phyloP scores from a whole-genome alignment of 2,329 filamentous ascomycete species.

The Seiridium unicorne region DNA sequence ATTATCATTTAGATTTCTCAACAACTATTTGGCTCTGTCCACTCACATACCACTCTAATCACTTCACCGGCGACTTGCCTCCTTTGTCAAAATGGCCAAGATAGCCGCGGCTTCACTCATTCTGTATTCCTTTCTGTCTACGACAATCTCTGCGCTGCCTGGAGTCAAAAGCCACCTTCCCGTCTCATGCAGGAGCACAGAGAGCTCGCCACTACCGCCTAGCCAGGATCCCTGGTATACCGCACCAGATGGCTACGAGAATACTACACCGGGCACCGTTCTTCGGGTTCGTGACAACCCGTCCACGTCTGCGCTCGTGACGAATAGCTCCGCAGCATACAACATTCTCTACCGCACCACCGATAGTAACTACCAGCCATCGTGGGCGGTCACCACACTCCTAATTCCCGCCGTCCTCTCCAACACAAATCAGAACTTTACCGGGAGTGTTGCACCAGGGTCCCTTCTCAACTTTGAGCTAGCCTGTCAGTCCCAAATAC shows the following conservation, averaged over 20 bases:
- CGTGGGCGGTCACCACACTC: slow-evolving; percentile 33
- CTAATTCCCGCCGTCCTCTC: slow-evolving; percentile 22
- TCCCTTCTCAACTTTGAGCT: slow-evolving; percentile 11
- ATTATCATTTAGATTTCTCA: too few species aligned
- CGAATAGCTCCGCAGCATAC: slow-evolving; percentile 22
- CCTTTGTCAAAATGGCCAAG: too few species aligned
- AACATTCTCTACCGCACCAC: slow-evolving; percentile 34
- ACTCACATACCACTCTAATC: too few species aligned
- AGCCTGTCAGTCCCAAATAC: too few species aligned
- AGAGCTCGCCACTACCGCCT: slow-evolving; percentile 8
- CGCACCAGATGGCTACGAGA: slow-evolving; percentile 10
- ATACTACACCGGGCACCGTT: slow-evolving; percentile 27
- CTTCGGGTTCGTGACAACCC: slow-evolving; percentile 28
- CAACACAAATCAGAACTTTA: too few species aligned
- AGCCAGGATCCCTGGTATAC: slow-evolving; percentile 19
- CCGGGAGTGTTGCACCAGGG: slow-evolving; percentile 37
- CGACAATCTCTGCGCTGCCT: too few species aligned
- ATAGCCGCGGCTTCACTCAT: too few species aligned
- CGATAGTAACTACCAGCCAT: slow-evolving; percentile 22
- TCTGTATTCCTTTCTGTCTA: too few species aligned
- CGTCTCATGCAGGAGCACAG: too few species aligned
- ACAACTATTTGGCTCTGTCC: too few species aligned
- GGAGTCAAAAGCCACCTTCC: too few species aligned
- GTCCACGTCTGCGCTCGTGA: slow-evolving; percentile 14
- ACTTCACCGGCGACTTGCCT: too few species aligned